phyloP scores from a whole-genome alignment of 2,329 filamentous ascomycete genomes.

The Pseudogymnoascus sp. region DNA sequence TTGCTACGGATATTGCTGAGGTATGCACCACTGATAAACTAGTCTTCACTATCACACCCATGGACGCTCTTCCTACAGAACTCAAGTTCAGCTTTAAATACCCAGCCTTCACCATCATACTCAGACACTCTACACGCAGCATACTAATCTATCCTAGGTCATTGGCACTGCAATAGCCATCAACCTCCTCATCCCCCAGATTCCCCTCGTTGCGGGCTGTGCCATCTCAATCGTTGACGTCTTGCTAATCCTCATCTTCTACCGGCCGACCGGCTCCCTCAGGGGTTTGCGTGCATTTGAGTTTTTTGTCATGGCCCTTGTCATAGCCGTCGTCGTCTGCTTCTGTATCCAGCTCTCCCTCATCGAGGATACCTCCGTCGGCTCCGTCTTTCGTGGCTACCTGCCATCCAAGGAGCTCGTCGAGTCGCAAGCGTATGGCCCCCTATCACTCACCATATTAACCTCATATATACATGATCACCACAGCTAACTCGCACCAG shows the following conservation, averaged over 20 bases:
- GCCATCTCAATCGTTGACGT: slow-evolving; percentile 62
- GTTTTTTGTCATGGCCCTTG: slow-evolving; percentile 52
- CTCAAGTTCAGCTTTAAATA: slow-evolving; percentile 5
- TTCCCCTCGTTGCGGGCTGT: slow-evolving; percentile 60
- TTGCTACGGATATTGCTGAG: slow-evolving; percentile 46
- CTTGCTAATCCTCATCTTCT: slow-evolving; percentile 59
- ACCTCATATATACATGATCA: not conserved
- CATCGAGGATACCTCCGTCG: slow-evolving; percentile 45
- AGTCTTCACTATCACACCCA: not conserved
- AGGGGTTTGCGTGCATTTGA: slow-evolving; percentile 55
- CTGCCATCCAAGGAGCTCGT: slow-evolving; percentile 52
- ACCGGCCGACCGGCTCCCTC: slow-evolving; percentile 51
- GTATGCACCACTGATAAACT: slow-evolving; percentile 15
- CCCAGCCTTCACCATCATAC: not conserved
- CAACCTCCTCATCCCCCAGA: slow-evolving; percentile 53
- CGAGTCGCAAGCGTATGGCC: slow-evolving; percentile 42
- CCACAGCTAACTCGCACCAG: slow-evolving; percentile 17
- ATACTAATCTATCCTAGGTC: slow-evolving; percentile 34
- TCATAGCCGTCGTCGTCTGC: slow-evolving; percentile 61
- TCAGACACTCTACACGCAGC: not conserved
- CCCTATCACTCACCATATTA: not conserved
- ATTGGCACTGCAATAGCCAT: slow-evolving; percentile 64
- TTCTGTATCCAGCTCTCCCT: slow-evolving; percentile 62
- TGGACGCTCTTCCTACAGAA: not conserved
- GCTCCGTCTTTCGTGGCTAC: slow-evolving; percentile 57